A percentile compares a stretch with the other conserved stretches of the same genome.
Evolutionary conservation across 805 yeast genomes (phyloP).

Genomic region (Lipomyces starkeyi): DNA sequence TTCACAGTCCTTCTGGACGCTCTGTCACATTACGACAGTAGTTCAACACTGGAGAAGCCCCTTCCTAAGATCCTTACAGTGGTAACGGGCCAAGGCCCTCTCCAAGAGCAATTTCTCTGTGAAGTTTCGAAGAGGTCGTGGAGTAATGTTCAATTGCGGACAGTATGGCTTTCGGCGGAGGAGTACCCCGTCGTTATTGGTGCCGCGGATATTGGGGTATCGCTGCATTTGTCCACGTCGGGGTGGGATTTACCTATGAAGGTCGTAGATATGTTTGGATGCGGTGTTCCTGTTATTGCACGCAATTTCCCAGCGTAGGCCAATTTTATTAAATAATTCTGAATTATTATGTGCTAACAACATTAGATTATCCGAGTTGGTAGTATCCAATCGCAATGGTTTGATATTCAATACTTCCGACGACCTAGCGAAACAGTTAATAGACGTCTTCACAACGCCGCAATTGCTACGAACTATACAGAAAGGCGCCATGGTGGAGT

Average conservation of each 20-base stretch:
- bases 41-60: conserved; percentile 20
- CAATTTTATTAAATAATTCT: neutral
- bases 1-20: conserved; percentile 72
- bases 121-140: conserved; percentile 51
- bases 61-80: conserved; percentile 57
- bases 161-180: conserved; percentile 77
- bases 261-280: conserved; percentile 93
- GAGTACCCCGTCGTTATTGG: conserved; percentile 80
- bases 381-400: conserved; percentile 74
- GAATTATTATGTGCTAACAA: neutral
- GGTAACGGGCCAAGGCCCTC: conserved; percentile 98
- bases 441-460: conserved; percentile 44
- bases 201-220: conserved; percentile 84
- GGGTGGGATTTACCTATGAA: conserved; percentile 98
- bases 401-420: conserved; percentile 53
- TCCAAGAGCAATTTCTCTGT: conserved; percentile 63
- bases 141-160: conserved; percentile 59
- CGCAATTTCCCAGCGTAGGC: conserved; percentile 68
- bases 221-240: conserved; percentile 88
- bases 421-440: conserved; percentile 51
- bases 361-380: conserved; percentile 64
- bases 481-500: conserved; percentile 75
- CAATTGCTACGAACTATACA: conserved; percentile 52
- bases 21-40: conserved; percentile 61
- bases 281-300: conserved; percentile 90